phyloP scores from a whole-genome alignment of 805 yeast species.

The Lipomyces spencermartinsiae region DNA sequence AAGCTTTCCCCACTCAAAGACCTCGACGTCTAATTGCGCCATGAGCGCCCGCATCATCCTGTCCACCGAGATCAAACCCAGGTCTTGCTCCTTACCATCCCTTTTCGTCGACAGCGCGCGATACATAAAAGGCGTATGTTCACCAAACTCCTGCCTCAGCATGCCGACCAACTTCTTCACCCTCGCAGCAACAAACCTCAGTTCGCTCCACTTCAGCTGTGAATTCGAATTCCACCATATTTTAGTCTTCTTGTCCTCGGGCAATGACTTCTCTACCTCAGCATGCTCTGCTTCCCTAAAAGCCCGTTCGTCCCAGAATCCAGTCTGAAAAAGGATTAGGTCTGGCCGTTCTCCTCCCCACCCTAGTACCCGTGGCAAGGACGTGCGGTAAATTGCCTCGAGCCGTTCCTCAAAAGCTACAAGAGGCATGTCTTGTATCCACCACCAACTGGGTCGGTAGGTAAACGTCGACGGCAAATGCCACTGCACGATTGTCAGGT shows the following conservation, averaged over 20 bases:
- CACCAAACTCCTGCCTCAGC: constrained; percentile 25
- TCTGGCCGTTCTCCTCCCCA: constrained; percentile 21
- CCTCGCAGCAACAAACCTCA: constrained; percentile 25
- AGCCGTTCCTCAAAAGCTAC: constrained; percentile 35
- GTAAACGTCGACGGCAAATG: constrained; percentile 29
- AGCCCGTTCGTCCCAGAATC: constrained; percentile 37
- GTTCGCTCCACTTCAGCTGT: constrained; percentile 27
- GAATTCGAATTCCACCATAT: constrained; percentile 16
- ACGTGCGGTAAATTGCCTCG: constrained; percentile 20
- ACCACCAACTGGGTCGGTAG: constrained; percentile 35
- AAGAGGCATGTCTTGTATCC: constrained; percentile 18
- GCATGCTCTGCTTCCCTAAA: constrained; percentile 16
- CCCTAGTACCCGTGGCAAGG: not conserved
- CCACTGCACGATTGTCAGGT: constrained; percentile 35
- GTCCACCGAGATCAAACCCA: constrained; percentile 28
- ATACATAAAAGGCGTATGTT: constrained; percentile 26
- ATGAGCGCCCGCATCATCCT: constrained; percentile 21
- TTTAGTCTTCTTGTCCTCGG: not conserved
- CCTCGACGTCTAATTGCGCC: constrained; percentile 15
- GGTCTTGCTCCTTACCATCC: constrained; percentile 17
- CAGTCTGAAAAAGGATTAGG: constrained; percentile 31
- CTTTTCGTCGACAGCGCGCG: constrained; percentile 25
- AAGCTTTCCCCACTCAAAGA: constrained; percentile 33
- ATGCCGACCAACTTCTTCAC: constrained; percentile 17
- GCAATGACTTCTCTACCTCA: constrained; percentile 2